These are phyloP conservation scores for Flaveria robusta DNA, from an alignment of 129 eudicot species.

Conservation along the genomic window DNA sequence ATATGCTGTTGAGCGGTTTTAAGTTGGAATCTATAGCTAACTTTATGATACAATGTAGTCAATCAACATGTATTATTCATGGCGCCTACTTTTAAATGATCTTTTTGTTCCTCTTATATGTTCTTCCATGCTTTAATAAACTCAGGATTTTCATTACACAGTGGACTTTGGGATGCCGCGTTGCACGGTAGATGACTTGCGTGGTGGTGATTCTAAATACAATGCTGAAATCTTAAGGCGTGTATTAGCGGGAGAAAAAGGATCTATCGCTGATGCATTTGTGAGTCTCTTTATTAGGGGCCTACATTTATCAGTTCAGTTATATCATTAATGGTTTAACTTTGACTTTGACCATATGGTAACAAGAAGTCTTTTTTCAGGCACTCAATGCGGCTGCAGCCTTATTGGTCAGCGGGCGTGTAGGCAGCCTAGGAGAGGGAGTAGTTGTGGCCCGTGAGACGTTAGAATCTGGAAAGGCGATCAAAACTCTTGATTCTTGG, in stretches of 20 bases:
- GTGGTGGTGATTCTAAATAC: constrained; percentile 78
- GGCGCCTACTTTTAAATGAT: neutral
- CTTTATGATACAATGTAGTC: neutral
- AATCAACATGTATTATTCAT: neutral
- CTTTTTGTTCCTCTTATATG: neutral
- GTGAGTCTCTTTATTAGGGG: constrained; percentile 44
- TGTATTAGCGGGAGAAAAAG: constrained; percentile 84
- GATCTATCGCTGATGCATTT: constrained; percentile 85
- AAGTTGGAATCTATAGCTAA: no score
- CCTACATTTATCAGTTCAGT: neutral
- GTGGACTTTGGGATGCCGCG: constrained; percentile 94
- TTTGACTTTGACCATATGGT: neutral
- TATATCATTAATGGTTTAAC: neutral
- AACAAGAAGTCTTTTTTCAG: constrained; percentile 37
- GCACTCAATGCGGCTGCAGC: constrained; percentile 91
- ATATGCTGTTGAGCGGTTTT: no score
- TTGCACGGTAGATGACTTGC: constrained; percentile 69
- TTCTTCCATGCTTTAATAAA: neutral
- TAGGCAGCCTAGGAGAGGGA: constrained; percentile 63
- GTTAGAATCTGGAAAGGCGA: constrained; percentile 63
- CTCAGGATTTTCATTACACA: constrained; percentile 17
- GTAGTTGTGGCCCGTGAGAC: constrained; percentile 75
- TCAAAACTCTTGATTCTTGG: constrained; percentile 72
- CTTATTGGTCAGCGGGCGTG: constrained; percentile 71
- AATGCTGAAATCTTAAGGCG: constrained; percentile 72